Evolutionary conservation across 306 rosid genomes (phyloP), one percentile per base, ranked within the genome.

Genomic region (Senna siamea): DNA sequence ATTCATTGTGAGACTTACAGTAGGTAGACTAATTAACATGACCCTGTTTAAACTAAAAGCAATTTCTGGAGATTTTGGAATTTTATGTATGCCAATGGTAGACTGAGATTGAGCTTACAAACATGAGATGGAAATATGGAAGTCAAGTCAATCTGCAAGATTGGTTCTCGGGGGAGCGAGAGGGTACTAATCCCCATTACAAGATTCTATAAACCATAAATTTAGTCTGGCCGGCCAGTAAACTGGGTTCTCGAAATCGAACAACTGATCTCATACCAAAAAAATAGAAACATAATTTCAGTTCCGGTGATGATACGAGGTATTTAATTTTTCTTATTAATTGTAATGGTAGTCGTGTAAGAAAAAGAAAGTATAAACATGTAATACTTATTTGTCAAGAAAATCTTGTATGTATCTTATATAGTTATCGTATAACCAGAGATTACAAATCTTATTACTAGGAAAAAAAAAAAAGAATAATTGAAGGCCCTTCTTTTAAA

Each of bases 1-100:
- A 81, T 74, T 84, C 94, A 66, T 84, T 76, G 41, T 87, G 82
- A 85, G 73, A 76, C 73, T 56, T 20, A 41, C 38, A 62, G 75
- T 76, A 72, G 74, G 44, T 66, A 40, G 70, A 63, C 56, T 70
- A 66, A 38, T 47, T 17, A 50, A 72, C 32, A 72, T 65, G 50
- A 20, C 77, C 79, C 14, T 47, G 69, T 69, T 53, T 43, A 56
- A 67, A 57, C 67, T 75, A 30, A 17, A 15, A 72, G 69, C 30
- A 40, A 47, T 37, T 53, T 79, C 67, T 74, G 50, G 37, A 61
- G 65, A 75, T 68, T 63, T 75, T 64, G 72, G 66, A 77, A 74
- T 72, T 63, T 76, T 74, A 53, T 70, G 64, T 70, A 30, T 70
- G 75, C 48, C 38, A 37, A 32, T 70, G 50, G 51, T 57, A 69